Evolutionary conservation across 2,329 filamentous ascomycete species (phyloP).

Genomic region (Rutstroemia sp.): DNA sequence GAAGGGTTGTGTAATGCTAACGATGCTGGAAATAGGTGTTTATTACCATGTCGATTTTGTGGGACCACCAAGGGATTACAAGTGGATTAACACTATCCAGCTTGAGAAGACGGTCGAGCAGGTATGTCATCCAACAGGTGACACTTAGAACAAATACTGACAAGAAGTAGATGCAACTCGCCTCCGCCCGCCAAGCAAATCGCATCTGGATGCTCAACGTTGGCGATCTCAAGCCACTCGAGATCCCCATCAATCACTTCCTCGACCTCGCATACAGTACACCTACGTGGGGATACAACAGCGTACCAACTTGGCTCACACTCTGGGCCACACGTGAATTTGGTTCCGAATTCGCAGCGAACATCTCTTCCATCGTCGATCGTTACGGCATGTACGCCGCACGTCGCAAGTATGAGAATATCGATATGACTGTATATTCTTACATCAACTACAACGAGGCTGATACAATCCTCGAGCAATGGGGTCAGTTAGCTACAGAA

Average conservation of each 20-base stretch:
- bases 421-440: conserved; percentile 51
- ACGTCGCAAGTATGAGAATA: conserved; percentile 54
- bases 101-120: conserved; percentile 55
- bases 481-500: conserved; percentile 43
- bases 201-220: conserved; percentile 57
- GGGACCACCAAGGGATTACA: conserved; percentile 40
- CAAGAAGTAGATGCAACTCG: conserved; percentile 47
- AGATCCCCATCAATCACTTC: conserved; percentile 61
- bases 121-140: conserved; percentile 26
- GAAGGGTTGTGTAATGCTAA: not conserved
- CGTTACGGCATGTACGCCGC: conserved; percentile 50
- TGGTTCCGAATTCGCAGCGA: conserved; percentile 37
- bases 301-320: conserved; percentile 47
- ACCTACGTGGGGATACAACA: conserved; percentile 46
- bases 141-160: no score
- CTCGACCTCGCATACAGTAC: conserved; percentile 62
- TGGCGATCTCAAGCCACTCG: conserved; percentile 53
- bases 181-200: conserved; percentile 46
- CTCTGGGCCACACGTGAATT: conserved; percentile 53
- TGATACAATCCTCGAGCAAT: conserved; percentile 47
- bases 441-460: conserved; percentile 59
- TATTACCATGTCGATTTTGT: conserved; percentile 55
- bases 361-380: conserved; percentile 45
- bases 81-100: conserved; percentile 60
- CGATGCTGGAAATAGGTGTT: conserved; percentile 31